Evolutionary conservation across 1,284 basidiomycete species (phyloP), one percentile per base, ranked within the genome.

Genomic region (Marasmius oreades): DNA sequence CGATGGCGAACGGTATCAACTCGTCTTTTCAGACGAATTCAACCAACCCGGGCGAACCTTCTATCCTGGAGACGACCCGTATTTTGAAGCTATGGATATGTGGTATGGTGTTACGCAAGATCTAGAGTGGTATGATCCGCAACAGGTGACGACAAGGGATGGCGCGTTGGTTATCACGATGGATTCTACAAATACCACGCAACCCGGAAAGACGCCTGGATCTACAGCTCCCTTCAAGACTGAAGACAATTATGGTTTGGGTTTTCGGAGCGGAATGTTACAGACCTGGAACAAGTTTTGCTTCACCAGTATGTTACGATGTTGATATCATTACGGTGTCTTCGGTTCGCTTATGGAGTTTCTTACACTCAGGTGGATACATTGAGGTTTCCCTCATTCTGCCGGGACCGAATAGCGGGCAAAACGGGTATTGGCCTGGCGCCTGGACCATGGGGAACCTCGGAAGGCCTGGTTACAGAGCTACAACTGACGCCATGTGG

Each of bases 371-470:
- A 46, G 47, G 26, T 33, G 47, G 47, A 31, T 50, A 50, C 18
- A 50, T 50, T 5, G 47, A 50, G 26, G 28, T 50, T 28, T 24
- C 47, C 5, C 26, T 50, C 2, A 50, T 31, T 16, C 47, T 50
- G 4, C 71, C 76, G 1, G 68, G 69, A 0, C 67, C 80, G 6
- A 77, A 77, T 0, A 77, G 77, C 0, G 69, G 72, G 5, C 66
- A 74, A 60, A 67, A 73, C 47, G 66, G 74, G n/a, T 33, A 33
- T 33, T 85, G 82, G 82, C 83, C 82, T 52, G 82, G 79, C 50
- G 77, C 75, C n/a, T 95, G 93, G 93, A 92, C 89, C 5, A 92
- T 97, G 90, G 93, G 93, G 2, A 96, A 96, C 65, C 79, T 97
- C 2, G 93, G 87, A 1, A 75, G 93, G 52, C 85, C 93, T 0